Evolutionary conservation across 2,329 filamentous ascomycete species (phyloP).

Genomic region (Phyllosticta paracitricarpa): DNA sequence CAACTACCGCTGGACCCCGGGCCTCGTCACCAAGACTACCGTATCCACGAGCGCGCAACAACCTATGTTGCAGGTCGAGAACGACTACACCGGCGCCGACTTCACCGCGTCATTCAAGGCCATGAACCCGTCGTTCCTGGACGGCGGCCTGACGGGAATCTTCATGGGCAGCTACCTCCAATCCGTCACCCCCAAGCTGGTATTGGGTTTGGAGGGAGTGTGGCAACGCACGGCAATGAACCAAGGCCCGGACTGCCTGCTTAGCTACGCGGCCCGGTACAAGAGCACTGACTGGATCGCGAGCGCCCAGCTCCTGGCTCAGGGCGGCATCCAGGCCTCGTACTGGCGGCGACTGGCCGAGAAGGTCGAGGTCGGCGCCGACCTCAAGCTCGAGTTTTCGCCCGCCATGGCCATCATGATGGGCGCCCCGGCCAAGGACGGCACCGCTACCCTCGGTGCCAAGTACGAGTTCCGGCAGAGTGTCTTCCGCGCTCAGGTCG

Average conservation of each 20-base stretch:
- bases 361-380: slow-evolving; percentile 91
- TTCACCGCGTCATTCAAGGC: slow-evolving; percentile 90
- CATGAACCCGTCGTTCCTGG: slow-evolving; percentile 87
- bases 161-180: slow-evolving; percentile 94
- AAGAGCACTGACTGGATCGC: slow-evolving; percentile 88
- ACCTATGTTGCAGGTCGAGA: slow-evolving; percentile 87
- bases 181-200: slow-evolving; percentile 75
- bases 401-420: slow-evolving; percentile 60
- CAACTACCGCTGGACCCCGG: slow-evolving; percentile 81
- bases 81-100: slow-evolving; percentile 88
- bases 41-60: slow-evolving; percentile 58
- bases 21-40: slow-evolving; percentile 68
- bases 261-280: slow-evolving; percentile 88
- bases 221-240: slow-evolving; percentile 82
- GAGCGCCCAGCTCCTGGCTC: slow-evolving; percentile 78
- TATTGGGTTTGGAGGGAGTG: slow-evolving; percentile 82
- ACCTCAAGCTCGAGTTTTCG: slow-evolving; percentile 79
- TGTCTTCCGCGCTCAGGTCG: slow-evolving; percentile 90
- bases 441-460: slow-evolving; percentile 79
- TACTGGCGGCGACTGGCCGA: slow-evolving; percentile 93
- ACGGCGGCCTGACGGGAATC: slow-evolving; percentile 89
- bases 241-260: slow-evolving; percentile 78
- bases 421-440: slow-evolving; percentile 68
- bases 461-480: slow-evolving; percentile 98
- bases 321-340: slow-evolving; percentile 78